These are phyloP conservation scores for Alternaria hordeiaustralica DNA, from an alignment of 2,329 filamentous ascomycete genomes.

Conservation along the genomic window DNA sequence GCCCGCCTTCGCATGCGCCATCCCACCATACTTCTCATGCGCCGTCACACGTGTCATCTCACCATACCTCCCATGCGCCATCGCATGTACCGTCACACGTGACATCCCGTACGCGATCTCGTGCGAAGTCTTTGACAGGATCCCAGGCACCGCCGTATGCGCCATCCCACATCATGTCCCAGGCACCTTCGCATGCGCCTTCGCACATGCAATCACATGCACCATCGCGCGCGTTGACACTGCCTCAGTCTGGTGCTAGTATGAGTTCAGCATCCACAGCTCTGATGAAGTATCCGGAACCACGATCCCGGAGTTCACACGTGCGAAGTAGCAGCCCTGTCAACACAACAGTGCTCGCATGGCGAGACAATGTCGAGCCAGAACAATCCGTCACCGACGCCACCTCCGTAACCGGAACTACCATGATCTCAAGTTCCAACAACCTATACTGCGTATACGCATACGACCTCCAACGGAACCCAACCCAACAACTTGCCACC, in stretches of 20 bases:
- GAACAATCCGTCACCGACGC: constrained; percentile 29
- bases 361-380: constrained; percentile 24
- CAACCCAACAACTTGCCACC: constrained; percentile 32
- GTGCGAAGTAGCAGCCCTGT: constrained; percentile 26
- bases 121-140: background rate
- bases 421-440: constrained; percentile 19
- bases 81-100: constrained; percentile 1
- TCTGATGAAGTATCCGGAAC: constrained; percentile 29
- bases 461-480: constrained; percentile 38
- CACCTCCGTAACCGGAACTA: constrained; percentile 31
- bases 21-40: background rate
- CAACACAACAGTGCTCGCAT: constrained; percentile 34
- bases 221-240: constrained; percentile 15
- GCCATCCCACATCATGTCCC: background rate
- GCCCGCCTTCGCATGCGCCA: constrained; percentile 1
- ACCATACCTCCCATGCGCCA: background rate
- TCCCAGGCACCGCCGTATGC: background rate
- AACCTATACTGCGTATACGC: constrained; percentile 43
- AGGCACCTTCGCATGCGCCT: background rate
- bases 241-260: constrained; percentile 19
- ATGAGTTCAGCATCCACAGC: constrained; percentile 31
- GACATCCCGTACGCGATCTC: background rate
- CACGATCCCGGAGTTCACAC: background rate
- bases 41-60: constrained; percentile 3
- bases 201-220: constrained; percentile 16